Base-by-base conservation (phyloP, 208 protist species). In the Trypanosoma congolense region DNA sequence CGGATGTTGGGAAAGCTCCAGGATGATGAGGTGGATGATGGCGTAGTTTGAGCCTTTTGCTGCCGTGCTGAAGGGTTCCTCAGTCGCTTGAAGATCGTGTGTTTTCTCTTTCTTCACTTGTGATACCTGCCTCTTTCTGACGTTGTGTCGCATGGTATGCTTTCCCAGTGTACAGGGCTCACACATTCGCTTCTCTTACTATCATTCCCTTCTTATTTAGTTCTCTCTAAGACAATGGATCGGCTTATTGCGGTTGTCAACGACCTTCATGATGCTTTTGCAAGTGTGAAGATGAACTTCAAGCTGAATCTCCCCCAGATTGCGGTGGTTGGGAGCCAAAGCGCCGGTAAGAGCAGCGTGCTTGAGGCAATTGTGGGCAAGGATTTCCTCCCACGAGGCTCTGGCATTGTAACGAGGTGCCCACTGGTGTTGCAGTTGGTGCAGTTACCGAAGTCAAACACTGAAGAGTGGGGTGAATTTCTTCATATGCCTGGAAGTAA, bases 361-460 rank as follows among this genome's bases (percentile, higher is more conserved):
- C 82, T 99, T n/a, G 99, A 99, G 79, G 95, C 88, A 38, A 92
- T 99, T 48, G 98, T 99, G 0, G 98, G 98, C 2, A 83, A 96
- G 51, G 98, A 99, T 68, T 99, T 99, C 57, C 72, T 99, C 8
- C 99, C 99, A 4, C 91, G 99, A 68, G 98, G 97, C 18, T 93
- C 89, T 22, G 98, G 98, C 35, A 99, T 99, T 58, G 97, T 99
- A 33, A 99, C 99, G 1, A 79, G 99, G 25, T 87, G 98, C 56
- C 99, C 99, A 2, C 80, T 99, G 1, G 90, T 99, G 16, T 82
- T 99, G 19, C 98, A 99, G 83, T 83, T 99, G 6, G 84, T 98
- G 26, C 78, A 98, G 58, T 72, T 92, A 21, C 77, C 65, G 28
- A 73, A 67, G 58, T 50, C 53, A 2, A 65, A 75, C 43, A 53